Conservation (phyloP, 2,329 filamentous ascomycete genomes). For the Colletotrichum camelliae region DNA sequence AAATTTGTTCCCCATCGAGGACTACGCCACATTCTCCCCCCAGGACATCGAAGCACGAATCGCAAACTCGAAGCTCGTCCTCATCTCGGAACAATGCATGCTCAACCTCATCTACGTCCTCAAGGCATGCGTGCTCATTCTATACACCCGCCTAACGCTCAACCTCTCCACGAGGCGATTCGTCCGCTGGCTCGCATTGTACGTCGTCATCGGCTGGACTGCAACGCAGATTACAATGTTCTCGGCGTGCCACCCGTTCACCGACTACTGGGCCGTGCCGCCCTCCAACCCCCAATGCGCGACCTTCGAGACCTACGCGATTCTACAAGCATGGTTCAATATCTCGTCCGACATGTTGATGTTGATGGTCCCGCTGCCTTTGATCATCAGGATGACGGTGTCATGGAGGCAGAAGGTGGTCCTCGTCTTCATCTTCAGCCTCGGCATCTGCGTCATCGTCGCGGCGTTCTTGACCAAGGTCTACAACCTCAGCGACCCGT, state of each 20-base stretch:
- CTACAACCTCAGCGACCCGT: conserved; percentile 40
- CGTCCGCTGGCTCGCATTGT: conserved; percentile 43
- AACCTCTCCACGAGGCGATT: conserved; percentile 35
- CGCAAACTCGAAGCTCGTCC: conserved; percentile 47
- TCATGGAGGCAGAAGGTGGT: conserved; percentile 45
- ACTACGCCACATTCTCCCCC: conserved; percentile 26
- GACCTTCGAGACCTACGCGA: conserved; percentile 49
- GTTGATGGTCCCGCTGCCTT: conserved; percentile 51
- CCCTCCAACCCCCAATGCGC: conserved; percentile 50
- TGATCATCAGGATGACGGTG: conserved; percentile 42
- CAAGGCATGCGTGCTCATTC: conserved; percentile 49
- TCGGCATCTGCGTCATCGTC: conserved; percentile 53
- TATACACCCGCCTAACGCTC: conserved; percentile 47
- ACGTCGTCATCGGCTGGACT: conserved; percentile 45
- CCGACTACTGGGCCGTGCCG: conserved; percentile 53
- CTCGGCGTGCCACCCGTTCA: conserved; percentile 48
- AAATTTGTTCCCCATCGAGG: conserved; percentile 44
- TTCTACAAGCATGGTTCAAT: conserved; percentile 54
- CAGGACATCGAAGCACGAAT: conserved; percentile 45
- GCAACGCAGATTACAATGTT: conserved; percentile 51
- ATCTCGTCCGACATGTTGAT: conserved; percentile 52
- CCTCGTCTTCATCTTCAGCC: conserved; percentile 51
- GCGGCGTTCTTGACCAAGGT: conserved; percentile 49
- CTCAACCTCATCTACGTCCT: conserved; percentile 31
- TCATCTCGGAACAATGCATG: conserved; percentile 48